Conservation (phyloP, 2,329 filamentous ascomycete species). For the Colletotrichum sp. region DNA sequence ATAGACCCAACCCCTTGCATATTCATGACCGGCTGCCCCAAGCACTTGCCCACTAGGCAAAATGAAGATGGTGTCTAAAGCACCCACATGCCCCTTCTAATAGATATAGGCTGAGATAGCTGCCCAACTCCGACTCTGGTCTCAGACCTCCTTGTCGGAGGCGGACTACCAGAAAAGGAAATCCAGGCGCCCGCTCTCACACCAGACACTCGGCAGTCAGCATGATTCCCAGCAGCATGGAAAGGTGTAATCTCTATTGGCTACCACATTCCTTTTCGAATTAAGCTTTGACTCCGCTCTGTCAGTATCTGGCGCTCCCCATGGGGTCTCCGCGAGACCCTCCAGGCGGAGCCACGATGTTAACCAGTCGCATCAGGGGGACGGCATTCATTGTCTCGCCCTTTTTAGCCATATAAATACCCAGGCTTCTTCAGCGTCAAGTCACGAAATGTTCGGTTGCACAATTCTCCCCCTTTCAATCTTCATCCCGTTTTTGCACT, state of each 20-base stretch:
- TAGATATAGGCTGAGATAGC: background rate
- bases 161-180: background rate
- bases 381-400: background rate
- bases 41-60: background rate
- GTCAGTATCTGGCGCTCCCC: background rate
- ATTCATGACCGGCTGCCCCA: background rate
- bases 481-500: background rate
- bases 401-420: background rate
- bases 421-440: background rate
- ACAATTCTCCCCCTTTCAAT: background rate
- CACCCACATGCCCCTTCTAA: background rate
- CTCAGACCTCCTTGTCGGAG: background rate
- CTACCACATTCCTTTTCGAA: background rate
- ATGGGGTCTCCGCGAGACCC: background rate
- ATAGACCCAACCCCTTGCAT: background rate
- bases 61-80: background rate
- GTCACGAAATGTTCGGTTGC: background rate
- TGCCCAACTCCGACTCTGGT: background rate
- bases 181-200: background rate
- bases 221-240: too few relatives aligned
- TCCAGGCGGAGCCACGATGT: background rate
- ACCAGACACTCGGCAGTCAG: background rate
- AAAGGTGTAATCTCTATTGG: background rate
- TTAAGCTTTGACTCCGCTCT: background rate
- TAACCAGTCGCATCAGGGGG: background rate